Conservation (phyloP, 768 basidiomycete species). For the Mrakia frigida region DNA sequence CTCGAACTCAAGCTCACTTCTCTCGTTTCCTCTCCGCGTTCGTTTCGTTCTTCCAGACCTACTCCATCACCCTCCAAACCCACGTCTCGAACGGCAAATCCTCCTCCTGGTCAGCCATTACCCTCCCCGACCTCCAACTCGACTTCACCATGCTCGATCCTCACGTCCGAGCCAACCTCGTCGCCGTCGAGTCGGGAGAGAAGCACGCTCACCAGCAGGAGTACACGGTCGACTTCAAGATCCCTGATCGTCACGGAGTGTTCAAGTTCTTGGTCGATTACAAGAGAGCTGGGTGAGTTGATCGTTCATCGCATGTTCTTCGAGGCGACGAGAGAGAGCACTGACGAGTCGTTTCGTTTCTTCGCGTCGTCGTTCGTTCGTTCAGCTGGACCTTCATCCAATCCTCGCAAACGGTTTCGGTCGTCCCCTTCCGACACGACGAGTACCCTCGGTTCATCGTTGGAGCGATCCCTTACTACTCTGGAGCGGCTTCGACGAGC, state of each 20-base stretch:
- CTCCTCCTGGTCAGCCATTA: conserved; percentile 64
- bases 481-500: conserved; percentile 82
- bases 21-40: background rate
- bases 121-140: conserved; percentile 73
- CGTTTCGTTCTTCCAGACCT: conserved; percentile 53
- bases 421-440: conserved; percentile 91
- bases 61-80: conserved; percentile 64
- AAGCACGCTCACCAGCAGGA: conserved; percentile 32
- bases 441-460: conserved; percentile 91
- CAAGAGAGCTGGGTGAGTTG: conserved; percentile 74
- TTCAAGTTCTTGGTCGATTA: conserved; percentile 94
- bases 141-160: conserved; percentile 99
- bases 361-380: background rate
- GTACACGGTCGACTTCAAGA: conserved; percentile 78
- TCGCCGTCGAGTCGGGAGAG: conserved; percentile 50
- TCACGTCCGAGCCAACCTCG: conserved; percentile 76
- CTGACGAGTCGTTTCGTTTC: background rate
- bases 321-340: no score
- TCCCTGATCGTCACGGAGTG: conserved; percentile 93
- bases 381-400: conserved; percentile 68
- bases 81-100: conserved; percentile 46
- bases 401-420: conserved; percentile 68
- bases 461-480: conserved; percentile 94
- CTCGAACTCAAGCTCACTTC: background rate
- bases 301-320: no score